A percentile compares a stretch with the other conserved stretches of the same genome.
phyloP scores from a whole-genome alignment of 2,329 filamentous ascomycete species.

The Alternaria sp. region DNA sequence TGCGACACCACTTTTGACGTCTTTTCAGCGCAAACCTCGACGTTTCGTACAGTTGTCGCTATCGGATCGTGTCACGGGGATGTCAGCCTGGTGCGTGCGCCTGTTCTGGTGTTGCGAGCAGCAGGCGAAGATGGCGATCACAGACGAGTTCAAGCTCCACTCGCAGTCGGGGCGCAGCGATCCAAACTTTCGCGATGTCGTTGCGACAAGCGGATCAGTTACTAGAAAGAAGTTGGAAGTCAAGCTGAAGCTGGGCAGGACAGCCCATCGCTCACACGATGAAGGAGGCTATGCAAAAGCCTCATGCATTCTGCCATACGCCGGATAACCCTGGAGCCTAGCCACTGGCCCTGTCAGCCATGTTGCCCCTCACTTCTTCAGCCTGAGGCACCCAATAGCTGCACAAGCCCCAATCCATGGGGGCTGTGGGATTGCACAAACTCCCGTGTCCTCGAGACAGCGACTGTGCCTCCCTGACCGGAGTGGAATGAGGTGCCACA shows the following conservation, averaged over 20 bases:
- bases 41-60: slow-evolving; percentile 14
- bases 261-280: slow-evolving; percentile 8
- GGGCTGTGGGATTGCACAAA: slow-evolving; percentile 30
- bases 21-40: slow-evolving; percentile 12
- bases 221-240: slow-evolving; percentile 25
- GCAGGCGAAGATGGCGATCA: slow-evolving; percentile 21
- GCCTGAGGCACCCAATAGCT: slow-evolving; percentile 31
- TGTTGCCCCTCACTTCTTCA: slow-evolving; percentile 24
- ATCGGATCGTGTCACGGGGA: slow-evolving; percentile 21
- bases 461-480: slow-evolving; percentile 30
- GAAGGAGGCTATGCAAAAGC: slow-evolving; percentile 37
- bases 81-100: slow-evolving; percentile 34
- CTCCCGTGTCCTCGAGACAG: slow-evolving; percentile 9
- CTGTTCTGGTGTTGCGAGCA: slow-evolving; percentile 20
- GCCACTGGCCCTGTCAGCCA: slow-evolving; percentile 26
- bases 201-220: slow-evolving; percentile 29
- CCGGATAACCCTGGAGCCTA: slow-evolving; percentile 23
- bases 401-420: slow-evolving; percentile 15
- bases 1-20: slow-evolving; percentile 28
- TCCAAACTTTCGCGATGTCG: slow-evolving; percentile 17
- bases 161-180: slow-evolving; percentile 30
- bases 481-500: slow-evolving; percentile 15
- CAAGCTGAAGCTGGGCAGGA: slow-evolving; percentile 21
- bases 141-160: slow-evolving; percentile 25
- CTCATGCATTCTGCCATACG: slow-evolving; percentile 5